Conservation (phyloP, 306 rosid genomes). For the Delonix regia region DNA sequence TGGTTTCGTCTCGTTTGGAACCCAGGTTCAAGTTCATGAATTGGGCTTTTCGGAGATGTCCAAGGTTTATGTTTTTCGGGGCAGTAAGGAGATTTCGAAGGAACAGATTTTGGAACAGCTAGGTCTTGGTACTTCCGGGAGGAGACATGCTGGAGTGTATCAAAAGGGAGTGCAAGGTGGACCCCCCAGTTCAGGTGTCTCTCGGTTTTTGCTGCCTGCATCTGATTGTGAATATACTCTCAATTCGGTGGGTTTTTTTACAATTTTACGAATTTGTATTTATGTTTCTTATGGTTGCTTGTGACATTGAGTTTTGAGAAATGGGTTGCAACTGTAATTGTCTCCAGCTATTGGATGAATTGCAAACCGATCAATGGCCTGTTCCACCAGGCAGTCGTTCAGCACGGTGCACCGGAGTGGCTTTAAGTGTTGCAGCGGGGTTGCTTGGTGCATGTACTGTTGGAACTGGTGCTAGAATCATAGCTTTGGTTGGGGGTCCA, state of each 20-base stretch:
- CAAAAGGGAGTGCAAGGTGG: slow-evolving; percentile 52
- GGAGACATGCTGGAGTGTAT: slow-evolving; percentile 52
- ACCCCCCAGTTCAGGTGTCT: slow-evolving; percentile 47
- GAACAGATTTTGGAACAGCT: slow-evolving; percentile 80
- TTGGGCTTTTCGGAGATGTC: slow-evolving; percentile 80
- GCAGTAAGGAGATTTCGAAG: slow-evolving; percentile 68
- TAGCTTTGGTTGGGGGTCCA: slow-evolving; percentile 92
- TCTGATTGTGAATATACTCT: slow-evolving; percentile 85
- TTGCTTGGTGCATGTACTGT: slow-evolving; percentile 82
- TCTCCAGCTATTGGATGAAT: slow-evolving; percentile 76
- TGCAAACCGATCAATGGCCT: slow-evolving; percentile 89
- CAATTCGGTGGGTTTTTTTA: slow-evolving; percentile 57
- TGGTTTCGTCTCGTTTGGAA: slow-evolving; percentile 77
- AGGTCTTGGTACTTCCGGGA: slow-evolving; percentile 47
- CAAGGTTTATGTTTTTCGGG: slow-evolving; percentile 80
- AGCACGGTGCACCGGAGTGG: slow-evolving; percentile 86
- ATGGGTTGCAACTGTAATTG: slow-evolving; percentile 19
- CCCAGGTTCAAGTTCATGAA: slow-evolving; percentile 91
- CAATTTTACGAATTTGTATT: background rate
- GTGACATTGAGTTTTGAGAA: slow-evolving; percentile 1
- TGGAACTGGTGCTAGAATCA: slow-evolving; percentile 84
- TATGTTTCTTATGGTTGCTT: background rate
- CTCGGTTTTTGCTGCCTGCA: slow-evolving; percentile 77
- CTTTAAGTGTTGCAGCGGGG: slow-evolving; percentile 74
- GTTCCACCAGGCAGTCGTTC: slow-evolving; percentile 60